Conservation (phyloP, 768 basidiomycete genomes). For the Amanita pallidorosea region DNA sequence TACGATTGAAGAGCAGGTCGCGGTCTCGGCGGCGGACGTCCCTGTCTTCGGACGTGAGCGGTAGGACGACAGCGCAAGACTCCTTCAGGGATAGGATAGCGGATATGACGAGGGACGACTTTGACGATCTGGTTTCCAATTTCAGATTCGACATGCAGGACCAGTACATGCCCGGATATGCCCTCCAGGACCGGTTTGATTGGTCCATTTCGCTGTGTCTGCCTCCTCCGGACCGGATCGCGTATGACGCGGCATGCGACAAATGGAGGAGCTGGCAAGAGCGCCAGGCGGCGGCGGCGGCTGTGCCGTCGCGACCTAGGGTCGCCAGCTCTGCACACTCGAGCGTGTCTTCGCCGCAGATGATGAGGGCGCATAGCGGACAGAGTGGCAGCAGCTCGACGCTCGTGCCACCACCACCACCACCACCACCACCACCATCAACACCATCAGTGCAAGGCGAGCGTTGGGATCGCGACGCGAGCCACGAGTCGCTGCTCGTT, state of each 20-base stretch:
- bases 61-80: constrained; percentile 12
- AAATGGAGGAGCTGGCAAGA: constrained; percentile 44
- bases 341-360: background rate
- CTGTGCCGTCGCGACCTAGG: background rate
- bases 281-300: constrained; percentile 1
- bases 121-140: constrained; percentile 42
- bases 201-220: constrained; percentile 33
- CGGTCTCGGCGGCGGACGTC: constrained; percentile 7
- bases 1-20: constrained; percentile 1
- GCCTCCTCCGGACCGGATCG: constrained; percentile 38
- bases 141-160: constrained; percentile 65
- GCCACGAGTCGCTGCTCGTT: background rate
- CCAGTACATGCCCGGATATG: constrained; percentile 34
- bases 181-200: constrained; percentile 36
- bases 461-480: background rate
- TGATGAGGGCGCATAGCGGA: background rate
- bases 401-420: background rate
- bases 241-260: constrained; percentile 45
- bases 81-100: constrained; percentile 26
- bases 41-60: constrained; percentile 5
- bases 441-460: background rate
- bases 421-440: background rate
- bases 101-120: constrained; percentile 48
- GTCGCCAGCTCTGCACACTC: background rate
- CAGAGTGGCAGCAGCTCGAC: background rate